phyloP scores from a whole-genome alignment of 1,139 yeast genomes.

The Nakaseomyces bracarensis region DNA sequence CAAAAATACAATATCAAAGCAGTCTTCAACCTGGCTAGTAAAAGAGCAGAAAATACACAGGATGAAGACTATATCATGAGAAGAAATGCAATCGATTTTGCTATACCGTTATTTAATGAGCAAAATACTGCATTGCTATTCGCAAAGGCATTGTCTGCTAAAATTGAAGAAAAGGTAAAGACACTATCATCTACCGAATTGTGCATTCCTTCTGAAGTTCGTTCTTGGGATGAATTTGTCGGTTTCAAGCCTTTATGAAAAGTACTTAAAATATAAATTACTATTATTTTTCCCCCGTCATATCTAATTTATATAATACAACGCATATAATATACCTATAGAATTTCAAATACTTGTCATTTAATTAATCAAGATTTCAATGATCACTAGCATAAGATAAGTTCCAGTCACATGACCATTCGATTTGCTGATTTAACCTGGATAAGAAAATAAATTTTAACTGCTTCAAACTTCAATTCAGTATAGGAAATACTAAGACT shows the following conservation, averaged over 20 bases:
- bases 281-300: too few species aligned
- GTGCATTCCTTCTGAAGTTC: slow-evolving; percentile 72
- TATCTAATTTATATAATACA: too few species aligned
- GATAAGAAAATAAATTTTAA: neutral
- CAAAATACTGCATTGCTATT: slow-evolving; percentile 86
- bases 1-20: slow-evolving; percentile 74
- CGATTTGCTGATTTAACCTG: neutral
- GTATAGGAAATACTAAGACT: too few species aligned
- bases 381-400: neutral
- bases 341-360: too few species aligned
- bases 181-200: slow-evolving; percentile 37
- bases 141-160: slow-evolving; percentile 71
- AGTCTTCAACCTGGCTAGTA: slow-evolving; percentile 85
- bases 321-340: too few species aligned
- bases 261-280: too few species aligned
- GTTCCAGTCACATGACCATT: slow-evolving; percentile 2
- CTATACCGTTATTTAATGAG: slow-evolving; percentile 90
- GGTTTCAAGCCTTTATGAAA: slow-evolving; percentile 84
- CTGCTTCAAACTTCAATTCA: too few species aligned
- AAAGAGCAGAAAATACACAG: slow-evolving; percentile 73
- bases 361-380: neutral
- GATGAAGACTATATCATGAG: slow-evolving; percentile 97
- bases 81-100: slow-evolving; percentile 97
- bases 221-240: slow-evolving; percentile 93
- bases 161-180: slow-evolving; percentile 50